Evolutionary conservation across 495 filamentous ascomycete genomes (phyloP), one percentile per base, ranked within the genome.

Genomic region (Lindgomyces ingoldianus): DNA sequence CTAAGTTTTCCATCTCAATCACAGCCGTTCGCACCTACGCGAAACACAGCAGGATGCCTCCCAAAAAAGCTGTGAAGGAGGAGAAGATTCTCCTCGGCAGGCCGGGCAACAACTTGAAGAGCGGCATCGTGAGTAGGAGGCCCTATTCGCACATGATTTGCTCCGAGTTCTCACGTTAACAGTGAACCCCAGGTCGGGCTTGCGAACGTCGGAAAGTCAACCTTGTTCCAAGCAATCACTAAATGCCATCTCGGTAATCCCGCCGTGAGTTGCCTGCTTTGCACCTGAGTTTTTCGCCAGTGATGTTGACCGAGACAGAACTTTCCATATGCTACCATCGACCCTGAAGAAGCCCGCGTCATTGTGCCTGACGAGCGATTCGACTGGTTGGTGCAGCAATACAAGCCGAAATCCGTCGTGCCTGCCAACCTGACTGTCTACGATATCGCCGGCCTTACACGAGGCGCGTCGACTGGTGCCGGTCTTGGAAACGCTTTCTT

Each of bases 131-230:
- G 88, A 83, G 90, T 87, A 80, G 80, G 81, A 69, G 65, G 51
- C 79, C 75, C n/a, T 76, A 74, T 66, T 50, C 63, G 44, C 49
- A 36, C 33, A 53, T 56, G 47, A 56, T 64, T 44, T 18, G 27
- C 33, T 45, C 57, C 46, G 57, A 16, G 61, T 65, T 61, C 67
- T 75, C 64, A 57, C 55, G 54, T 72, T 68, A 69, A 73, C 60
- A 67, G 46, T 55, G 25, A 67, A 71, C 64, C 39, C 70, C 77
- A 96, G 92, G 92, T 98, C 75, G 95, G 95, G 78, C 87, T 99
- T 74, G 95, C 95, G 73, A 99, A 99, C 77, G 95, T 99, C 67
- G 95, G 95, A 74, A 99, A 99, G 80, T 99, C 95, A 60, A 99
- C 95, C 24, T 88, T 99, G 71, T 99, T 99, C 83, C 95, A 99